Evolutionary conservation across 2,329 filamentous ascomycete species (phyloP).

Genomic region (Penicillium thymicola): DNA sequence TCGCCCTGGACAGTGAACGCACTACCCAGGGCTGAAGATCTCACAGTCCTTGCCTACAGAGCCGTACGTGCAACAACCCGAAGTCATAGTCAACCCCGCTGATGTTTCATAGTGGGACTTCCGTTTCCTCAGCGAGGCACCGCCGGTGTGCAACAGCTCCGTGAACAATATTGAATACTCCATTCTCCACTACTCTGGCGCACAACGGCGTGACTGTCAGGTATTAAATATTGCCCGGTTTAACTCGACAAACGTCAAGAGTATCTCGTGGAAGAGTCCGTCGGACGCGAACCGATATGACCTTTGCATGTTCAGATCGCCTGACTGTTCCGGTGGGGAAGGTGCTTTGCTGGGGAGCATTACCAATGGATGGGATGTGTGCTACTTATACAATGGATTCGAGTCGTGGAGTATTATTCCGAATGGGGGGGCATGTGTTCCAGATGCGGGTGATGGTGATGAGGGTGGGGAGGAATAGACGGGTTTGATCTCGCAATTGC

Average conservation of each 20-base stretch:
- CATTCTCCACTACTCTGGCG: constrained; percentile 21
- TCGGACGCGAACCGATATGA: constrained; percentile 11
- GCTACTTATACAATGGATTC: constrained; percentile 23
- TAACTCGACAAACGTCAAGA: constrained; percentile 19
- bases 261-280: constrained; percentile 28
- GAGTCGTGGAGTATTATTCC: constrained; percentile 22
- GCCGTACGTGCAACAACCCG: constrained; percentile 13
- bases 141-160: constrained; percentile 26
- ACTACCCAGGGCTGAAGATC: not conserved
- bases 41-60: constrained; percentile 15
- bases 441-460: not conserved
- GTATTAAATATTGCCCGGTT: constrained; percentile 3
- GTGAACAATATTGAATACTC: constrained; percentile 17
- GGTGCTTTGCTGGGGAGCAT: constrained; percentile 9
- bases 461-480: not conserved
- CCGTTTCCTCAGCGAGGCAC: constrained; percentile 29
- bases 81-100: not conserved
- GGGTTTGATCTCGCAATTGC: not conserved
- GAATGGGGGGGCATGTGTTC: constrained; percentile 10
- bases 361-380: constrained; percentile 26
- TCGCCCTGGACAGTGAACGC: not conserved
- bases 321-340: constrained; percentile 11
- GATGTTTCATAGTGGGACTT: constrained; percentile 26
- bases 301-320: constrained; percentile 23
- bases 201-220: constrained; percentile 7